These are phyloP conservation scores for Nitzschia palea DNA, from an alignment of 108 stramenopile genomes.

Conservation along the genomic window DNA sequence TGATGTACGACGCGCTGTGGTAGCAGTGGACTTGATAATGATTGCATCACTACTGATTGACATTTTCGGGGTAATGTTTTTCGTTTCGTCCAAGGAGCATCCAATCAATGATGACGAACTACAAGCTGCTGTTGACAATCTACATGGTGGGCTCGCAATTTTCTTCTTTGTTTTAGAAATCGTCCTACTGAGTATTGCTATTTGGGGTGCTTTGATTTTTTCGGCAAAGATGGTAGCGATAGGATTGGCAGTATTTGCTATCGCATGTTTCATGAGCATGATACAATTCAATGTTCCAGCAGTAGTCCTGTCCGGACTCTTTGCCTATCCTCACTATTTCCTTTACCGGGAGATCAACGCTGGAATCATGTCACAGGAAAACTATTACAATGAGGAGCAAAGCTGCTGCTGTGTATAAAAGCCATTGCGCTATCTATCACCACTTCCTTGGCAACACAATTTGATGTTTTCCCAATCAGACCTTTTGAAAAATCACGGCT, in stretches of 20 bases:
- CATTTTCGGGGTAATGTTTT: background rate
- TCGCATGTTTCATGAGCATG: background rate
- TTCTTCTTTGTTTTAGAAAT: background rate
- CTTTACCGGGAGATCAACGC: slow-evolving; percentile 16
- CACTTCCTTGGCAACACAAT: no score
- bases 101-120: slow-evolving; percentile 13
- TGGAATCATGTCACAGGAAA: slow-evolving; percentile 22
- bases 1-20: slow-evolving; percentile 27
- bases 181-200: slow-evolving; percentile 1
- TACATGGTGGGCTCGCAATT: background rate
- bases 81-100: background rate
- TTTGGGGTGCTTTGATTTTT: slow-evolving; percentile 25
- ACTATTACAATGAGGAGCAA: slow-evolving; percentile 21
- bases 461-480: no score
- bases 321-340: slow-evolving; percentile 26
- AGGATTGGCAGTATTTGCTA: slow-evolving; percentile 1
- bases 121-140: background rate
- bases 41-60: slow-evolving; percentile 2
- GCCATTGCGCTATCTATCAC: background rate
- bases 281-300: slow-evolving; percentile 2
- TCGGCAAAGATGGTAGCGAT: slow-evolving; percentile 1
- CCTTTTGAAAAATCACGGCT: no score
- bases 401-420: slow-evolving; percentile 33
- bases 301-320: background rate
- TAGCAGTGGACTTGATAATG: slow-evolving; percentile 18